Conservation (phyloP, 2,329 filamentous ascomycete genomes). For the Waltergamsia citrina region DNA sequence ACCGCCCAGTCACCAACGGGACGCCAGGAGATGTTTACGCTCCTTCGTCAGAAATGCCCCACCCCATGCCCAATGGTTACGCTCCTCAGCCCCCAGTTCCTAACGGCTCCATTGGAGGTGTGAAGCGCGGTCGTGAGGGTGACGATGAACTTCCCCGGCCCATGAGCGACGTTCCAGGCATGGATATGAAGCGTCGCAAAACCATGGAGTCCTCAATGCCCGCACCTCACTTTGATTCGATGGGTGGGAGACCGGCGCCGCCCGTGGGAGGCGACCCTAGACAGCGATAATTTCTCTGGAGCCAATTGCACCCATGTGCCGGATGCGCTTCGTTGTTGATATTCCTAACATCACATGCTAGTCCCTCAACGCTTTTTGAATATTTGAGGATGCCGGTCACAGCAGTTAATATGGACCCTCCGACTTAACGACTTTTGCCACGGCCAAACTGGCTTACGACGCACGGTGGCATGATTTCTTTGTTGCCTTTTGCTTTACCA, state of each 20-base stretch:
- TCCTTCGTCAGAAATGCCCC: conserved; percentile 49
- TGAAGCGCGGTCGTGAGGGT: conserved; percentile 45
- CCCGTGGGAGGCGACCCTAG: not conserved
- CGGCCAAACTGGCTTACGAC: no score
- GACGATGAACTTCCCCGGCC: conserved; percentile 52
- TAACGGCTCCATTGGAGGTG: conserved; percentile 46
- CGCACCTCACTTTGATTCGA: conserved; percentile 34
- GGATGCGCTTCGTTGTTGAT: conserved; percentile 9
- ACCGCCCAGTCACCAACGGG: conserved; percentile 51
- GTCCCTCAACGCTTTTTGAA: not conserved
- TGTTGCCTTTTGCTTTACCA: no score
- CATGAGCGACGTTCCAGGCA: conserved; percentile 43
- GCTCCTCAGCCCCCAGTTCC: conserved; percentile 51
- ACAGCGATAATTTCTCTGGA: conserved; percentile 1
- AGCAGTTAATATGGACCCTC: no score
- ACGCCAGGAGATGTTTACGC: conserved; percentile 66
- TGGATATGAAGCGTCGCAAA: conserved; percentile 71
- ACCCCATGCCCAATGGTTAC: conserved; percentile 52
- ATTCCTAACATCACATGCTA: not conserved
- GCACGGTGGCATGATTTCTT: no score
- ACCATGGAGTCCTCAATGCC: conserved; percentile 54
- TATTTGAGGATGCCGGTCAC: no score
- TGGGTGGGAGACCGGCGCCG: conserved; percentile 4
- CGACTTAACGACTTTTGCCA: no score
- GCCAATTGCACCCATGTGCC: conserved; percentile 3